Evolutionary conservation across 495 filamentous ascomycete genomes (phyloP).

Genomic region (Daldinia childiae): DNA sequence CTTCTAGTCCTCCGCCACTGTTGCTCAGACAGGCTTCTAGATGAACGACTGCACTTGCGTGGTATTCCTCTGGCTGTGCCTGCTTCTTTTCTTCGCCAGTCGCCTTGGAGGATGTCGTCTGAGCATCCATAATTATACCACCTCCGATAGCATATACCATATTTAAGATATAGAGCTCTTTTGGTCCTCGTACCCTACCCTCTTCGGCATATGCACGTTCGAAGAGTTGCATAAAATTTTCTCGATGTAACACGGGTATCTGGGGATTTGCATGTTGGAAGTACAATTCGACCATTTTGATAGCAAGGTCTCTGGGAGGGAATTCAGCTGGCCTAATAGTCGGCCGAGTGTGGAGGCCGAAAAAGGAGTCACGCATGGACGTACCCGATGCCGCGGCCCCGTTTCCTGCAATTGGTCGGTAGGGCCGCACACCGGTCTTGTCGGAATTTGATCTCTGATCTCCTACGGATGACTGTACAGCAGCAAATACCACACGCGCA

Average conservation of each 20-base stretch:
- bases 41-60: slow-evolving; percentile 91
- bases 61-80: slow-evolving; percentile 92
- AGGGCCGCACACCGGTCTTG: slow-evolving; percentile 58
- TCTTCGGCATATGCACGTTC: slow-evolving; percentile 78
- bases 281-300: slow-evolving; percentile 80
- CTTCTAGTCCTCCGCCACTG: slow-evolving; percentile 83
- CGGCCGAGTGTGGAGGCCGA: slow-evolving; percentile 89
- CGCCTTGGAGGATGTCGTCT: slow-evolving; percentile 39
- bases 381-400: slow-evolving; percentile 60
- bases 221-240: slow-evolving; percentile 86
- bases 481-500: slow-evolving; percentile 92
- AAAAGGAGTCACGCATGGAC: slow-evolving; percentile 93
- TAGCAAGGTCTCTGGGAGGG: slow-evolving; percentile 76
- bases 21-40: slow-evolving; percentile 85
- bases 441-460: slow-evolving; percentile 68
- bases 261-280: slow-evolving; percentile 97
- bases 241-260: slow-evolving; percentile 88
- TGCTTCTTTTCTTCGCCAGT: slow-evolving; percentile 64
- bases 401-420: slow-evolving; percentile 48
- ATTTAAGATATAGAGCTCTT: slow-evolving; percentile 90
- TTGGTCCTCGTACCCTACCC: slow-evolving; percentile 74
- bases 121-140: slow-evolving; percentile 83
- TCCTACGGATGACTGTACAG: slow-evolving; percentile 86
- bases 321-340: slow-evolving; percentile 87
- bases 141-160: slow-evolving; percentile 98